Evolutionary conservation across 2,329 filamentous ascomycete species (phyloP).

Genomic region (Trichoderma asperellum): DNA sequence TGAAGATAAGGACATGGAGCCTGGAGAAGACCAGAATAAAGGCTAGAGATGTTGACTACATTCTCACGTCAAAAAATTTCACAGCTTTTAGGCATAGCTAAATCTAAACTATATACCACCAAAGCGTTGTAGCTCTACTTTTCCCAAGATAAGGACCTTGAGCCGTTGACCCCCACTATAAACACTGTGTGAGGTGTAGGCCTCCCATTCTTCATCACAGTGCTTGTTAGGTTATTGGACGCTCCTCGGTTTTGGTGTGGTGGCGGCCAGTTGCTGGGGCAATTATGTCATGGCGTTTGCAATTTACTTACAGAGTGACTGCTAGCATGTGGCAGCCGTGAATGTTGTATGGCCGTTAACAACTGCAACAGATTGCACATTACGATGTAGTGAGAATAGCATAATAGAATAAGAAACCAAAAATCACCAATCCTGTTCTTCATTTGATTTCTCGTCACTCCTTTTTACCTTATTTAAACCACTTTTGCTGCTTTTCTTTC

Average conservation of each 20-base stretch:
- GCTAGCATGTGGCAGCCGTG: slow-evolving; percentile 26
- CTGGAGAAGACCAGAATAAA: slow-evolving; percentile 11
- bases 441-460: slow-evolving; percentile 39
- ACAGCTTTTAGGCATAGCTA: slow-evolving; percentile 28
- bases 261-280: slow-evolving; percentile 37
- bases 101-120: slow-evolving; percentile 4
- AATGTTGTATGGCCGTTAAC: slow-evolving; percentile 21
- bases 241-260: slow-evolving; percentile 9
- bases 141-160: not conserved
- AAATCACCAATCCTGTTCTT: slow-evolving; percentile 36
- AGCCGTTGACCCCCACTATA: slow-evolving; percentile 13
- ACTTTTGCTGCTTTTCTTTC: slow-evolving; percentile 26
- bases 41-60: slow-evolving; percentile 20
- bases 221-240: slow-evolving; percentile 21
- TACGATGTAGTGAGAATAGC: slow-evolving; percentile 28
- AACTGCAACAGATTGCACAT: slow-evolving; percentile 32
- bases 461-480: slow-evolving; percentile 29
- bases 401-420: slow-evolving; percentile 39
- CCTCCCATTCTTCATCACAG: slow-evolving; percentile 26
- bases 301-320: not conserved
- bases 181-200: slow-evolving; percentile 19
- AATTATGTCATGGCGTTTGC: slow-evolving; percentile 37
- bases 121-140: not conserved
- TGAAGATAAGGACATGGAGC: not conserved
- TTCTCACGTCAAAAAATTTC: slow-evolving; percentile 19